phyloP scores from a whole-genome alignment of 352 stramenopile species.

The Globisporangium parvum region DNA sequence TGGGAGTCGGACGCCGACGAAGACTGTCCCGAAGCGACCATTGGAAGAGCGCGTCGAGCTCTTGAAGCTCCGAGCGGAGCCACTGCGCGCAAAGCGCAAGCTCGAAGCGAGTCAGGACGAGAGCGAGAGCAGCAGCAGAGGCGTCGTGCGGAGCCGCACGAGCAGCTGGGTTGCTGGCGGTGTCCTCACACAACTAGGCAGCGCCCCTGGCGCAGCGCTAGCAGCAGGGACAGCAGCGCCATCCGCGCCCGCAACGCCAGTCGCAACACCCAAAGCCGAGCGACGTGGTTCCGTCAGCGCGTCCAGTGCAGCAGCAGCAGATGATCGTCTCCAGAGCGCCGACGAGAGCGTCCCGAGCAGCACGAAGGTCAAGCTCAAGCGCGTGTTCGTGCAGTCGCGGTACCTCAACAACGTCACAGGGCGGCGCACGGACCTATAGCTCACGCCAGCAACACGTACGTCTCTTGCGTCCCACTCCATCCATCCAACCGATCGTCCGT shows the following conservation, averaged over 20 bases:
- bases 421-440: conserved; percentile 10
- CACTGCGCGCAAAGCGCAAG: conserved; percentile 11
- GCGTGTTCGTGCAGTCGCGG: conserved; percentile 38
- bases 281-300: no score
- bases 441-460: background rate
- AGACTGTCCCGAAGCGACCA: background rate
- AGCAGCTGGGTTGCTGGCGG: background rate
- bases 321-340: background rate
- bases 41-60: conserved; percentile 6
- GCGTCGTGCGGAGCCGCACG: background rate
- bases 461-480: background rate
- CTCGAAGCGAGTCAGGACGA: conserved; percentile 3
- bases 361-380: conserved; percentile 21
- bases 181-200: background rate
- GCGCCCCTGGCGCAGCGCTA: conserved; percentile 1
- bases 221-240: conserved; percentile 10
- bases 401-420: conserved; percentile 32
- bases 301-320: background rate
- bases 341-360: background rate
- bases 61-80: conserved; percentile 3
- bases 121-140: background rate
- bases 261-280: no score
- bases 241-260: no score
- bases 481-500: background rate
- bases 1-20: background rate